Evolutionary conservation across 1,284 basidiomycete genomes (phyloP).

Genomic region (Stereum hirsutum): DNA sequence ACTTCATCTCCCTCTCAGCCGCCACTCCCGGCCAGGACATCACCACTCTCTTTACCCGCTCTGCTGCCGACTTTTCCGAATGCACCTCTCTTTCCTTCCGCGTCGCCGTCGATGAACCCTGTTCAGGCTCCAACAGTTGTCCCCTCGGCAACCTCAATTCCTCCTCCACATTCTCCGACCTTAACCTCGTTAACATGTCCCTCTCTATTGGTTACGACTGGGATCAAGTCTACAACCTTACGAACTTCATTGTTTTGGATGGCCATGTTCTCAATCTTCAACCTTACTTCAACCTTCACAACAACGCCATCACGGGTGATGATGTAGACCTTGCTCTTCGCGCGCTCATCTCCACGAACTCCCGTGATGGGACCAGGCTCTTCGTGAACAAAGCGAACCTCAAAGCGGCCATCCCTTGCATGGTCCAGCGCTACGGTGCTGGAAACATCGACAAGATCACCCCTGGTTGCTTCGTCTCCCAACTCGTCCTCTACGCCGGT

Average conservation of each 20-base stretch:
- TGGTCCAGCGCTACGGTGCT: constrained; percentile 80
- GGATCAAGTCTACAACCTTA: constrained; percentile 65
- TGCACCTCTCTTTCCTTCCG: constrained; percentile 56
- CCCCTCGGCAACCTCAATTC: constrained; percentile 49
- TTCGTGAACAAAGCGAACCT: constrained; percentile 71
- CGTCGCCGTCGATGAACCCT: constrained; percentile 72
- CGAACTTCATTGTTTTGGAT: constrained; percentile 82
- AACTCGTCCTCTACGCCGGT: constrained; percentile 86
- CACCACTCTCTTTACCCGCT: constrained; percentile 75
- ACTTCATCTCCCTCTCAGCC: constrained; percentile 51
- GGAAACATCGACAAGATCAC: constrained; percentile 96
- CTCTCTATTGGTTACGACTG: constrained; percentile 81
- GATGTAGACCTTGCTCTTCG: constrained; percentile 81
- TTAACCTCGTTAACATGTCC: constrained; percentile 57
- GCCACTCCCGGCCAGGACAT: constrained; percentile 78
- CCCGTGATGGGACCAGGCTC: constrained; percentile 84
- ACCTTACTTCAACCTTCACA: constrained; percentile 78
- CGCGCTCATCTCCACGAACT: constrained; percentile 55
- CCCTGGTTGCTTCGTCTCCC: constrained; percentile 90
- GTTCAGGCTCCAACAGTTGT: constrained; percentile 49
- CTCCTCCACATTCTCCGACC: constrained; percentile 45
- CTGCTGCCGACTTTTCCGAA: constrained; percentile 47
- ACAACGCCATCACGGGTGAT: constrained; percentile 62
- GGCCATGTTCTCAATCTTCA: constrained; percentile 91
- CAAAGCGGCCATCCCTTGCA: constrained; percentile 65